Conservation (phyloP, 2,329 filamentous ascomycete species). For the Penicillium thymicola region DNA sequence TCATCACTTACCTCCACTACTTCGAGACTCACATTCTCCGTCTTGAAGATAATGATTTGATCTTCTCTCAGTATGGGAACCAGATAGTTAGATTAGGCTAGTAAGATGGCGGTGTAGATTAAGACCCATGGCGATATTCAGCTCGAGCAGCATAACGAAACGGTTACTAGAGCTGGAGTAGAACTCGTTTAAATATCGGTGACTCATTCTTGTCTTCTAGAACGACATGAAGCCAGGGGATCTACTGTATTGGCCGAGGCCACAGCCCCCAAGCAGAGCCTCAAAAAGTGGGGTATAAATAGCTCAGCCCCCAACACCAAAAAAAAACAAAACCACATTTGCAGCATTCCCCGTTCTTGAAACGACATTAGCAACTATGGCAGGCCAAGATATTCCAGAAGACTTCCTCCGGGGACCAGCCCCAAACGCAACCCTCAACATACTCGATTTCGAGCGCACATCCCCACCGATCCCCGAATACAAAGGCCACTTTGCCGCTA, state of each 20-base stretch:
- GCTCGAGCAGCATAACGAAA: background rate
- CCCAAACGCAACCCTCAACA: slow-evolving; percentile 44
- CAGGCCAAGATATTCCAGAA: slow-evolving; percentile 4
- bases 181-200: background rate
- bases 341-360: background rate
- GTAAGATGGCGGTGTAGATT: too few species aligned
- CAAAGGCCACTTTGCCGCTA: slow-evolving; percentile 54
- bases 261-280: background rate
- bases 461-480: slow-evolving; percentile 50
- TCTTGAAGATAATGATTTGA: too few species aligned
- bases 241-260: background rate
- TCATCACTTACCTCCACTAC: too few species aligned
- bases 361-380: background rate
- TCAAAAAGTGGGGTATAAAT: background rate
- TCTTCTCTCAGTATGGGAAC: too few species aligned
- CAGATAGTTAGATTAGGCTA: too few species aligned
- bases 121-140: too few species aligned
- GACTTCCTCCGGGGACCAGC: slow-evolving; percentile 35
- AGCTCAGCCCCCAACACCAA: background rate
- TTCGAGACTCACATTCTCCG: too few species aligned
- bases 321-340: background rate
- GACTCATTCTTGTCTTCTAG: background rate
- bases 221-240: background rate
- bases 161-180: background rate
- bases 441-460: slow-evolving; percentile 55